These are phyloP conservation scores for Candida anutae DNA, from an alignment of 1,139 yeast genomes.

Conservation along the genomic window DNA sequence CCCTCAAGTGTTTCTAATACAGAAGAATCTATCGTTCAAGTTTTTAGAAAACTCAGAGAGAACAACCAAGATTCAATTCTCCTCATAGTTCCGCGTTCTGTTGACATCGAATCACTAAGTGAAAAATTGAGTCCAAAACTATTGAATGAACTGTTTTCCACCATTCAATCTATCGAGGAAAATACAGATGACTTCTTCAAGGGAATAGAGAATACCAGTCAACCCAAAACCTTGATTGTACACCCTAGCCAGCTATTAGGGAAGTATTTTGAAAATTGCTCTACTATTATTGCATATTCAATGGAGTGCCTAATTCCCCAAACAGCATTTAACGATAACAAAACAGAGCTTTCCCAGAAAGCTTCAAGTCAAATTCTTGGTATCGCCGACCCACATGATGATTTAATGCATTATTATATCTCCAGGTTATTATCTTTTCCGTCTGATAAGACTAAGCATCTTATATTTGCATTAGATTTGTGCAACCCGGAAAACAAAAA, in stretches of 20 bases:
- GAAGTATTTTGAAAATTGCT: constrained; percentile 6
- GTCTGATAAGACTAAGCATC: constrained; percentile 6
- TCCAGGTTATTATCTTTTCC: constrained; percentile 9
- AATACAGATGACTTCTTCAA: not conserved
- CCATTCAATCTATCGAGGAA: not conserved
- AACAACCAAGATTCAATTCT: constrained; percentile 8
- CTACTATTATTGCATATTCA: constrained; percentile 16
- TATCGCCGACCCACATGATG: constrained; percentile 17
- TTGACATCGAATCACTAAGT: constrained; percentile 3
- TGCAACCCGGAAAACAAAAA: constrained; percentile 1
- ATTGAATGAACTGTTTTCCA: constrained; percentile 1
- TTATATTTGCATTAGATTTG: constrained; percentile 9
- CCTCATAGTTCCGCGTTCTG: constrained; percentile 11
- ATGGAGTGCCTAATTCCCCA: constrained; percentile 18
- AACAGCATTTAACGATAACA: constrained; percentile 10
- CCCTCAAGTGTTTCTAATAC: not conserved
- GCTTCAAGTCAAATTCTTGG: constrained; percentile 10
- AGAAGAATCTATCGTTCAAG: constrained; percentile 2
- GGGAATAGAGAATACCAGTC: not conserved
- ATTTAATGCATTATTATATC: constrained; percentile 15
- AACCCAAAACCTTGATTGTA: constrained; percentile 1
- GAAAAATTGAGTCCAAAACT: constrained; percentile 2
- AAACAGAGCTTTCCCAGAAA: not conserved
- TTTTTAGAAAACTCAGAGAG: constrained; percentile 5
- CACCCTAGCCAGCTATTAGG: constrained; percentile 14